Evolutionary conservation across 106 monocot species (phyloP).

Genomic region (Triglochin maritima): DNA sequence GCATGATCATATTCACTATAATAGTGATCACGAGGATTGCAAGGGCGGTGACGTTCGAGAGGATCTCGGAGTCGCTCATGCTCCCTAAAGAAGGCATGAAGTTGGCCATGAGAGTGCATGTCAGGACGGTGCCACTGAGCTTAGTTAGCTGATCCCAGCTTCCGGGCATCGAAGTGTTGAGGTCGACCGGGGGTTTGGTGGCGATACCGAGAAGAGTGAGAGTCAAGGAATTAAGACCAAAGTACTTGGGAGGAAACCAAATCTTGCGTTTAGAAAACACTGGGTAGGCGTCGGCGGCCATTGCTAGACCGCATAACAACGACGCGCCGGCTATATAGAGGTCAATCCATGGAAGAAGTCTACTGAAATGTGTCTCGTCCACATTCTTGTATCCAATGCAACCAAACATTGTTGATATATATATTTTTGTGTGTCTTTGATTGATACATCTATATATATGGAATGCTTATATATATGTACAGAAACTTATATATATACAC

Average conservation of each 20-base stretch:
- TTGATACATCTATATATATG: too few species aligned
- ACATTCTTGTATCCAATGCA: too few species aligned
- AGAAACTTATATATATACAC: too few species aligned
- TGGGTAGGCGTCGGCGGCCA: too few species aligned
- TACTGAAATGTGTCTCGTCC: too few species aligned
- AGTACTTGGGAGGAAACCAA: not conserved
- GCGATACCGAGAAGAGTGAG: constrained; percentile 1
- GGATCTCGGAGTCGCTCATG: not conserved
- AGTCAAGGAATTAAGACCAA: not conserved
- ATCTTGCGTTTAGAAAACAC: too few species aligned
- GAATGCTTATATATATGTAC: too few species aligned
- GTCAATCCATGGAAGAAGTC: too few species aligned
- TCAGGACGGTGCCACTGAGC: constrained; percentile 17
- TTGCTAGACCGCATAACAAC: too few species aligned
- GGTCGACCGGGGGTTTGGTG: constrained; percentile 17
- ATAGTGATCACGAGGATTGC: constrained; percentile 12
- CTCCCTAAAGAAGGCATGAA: constrained; percentile 18
- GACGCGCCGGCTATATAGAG: too few species aligned
- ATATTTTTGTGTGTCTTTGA: too few species aligned
- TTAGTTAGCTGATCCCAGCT: constrained; percentile 14
- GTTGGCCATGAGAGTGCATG: constrained; percentile 12
- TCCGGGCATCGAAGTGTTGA: constrained; percentile 12
- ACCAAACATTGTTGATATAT: too few species aligned
- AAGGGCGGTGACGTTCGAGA: constrained; percentile 8
- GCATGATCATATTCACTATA: constrained; percentile 12